phyloP scores from a whole-genome alignment of 129 eudicot genomes.

The Chrysanthemum makinoi region DNA sequence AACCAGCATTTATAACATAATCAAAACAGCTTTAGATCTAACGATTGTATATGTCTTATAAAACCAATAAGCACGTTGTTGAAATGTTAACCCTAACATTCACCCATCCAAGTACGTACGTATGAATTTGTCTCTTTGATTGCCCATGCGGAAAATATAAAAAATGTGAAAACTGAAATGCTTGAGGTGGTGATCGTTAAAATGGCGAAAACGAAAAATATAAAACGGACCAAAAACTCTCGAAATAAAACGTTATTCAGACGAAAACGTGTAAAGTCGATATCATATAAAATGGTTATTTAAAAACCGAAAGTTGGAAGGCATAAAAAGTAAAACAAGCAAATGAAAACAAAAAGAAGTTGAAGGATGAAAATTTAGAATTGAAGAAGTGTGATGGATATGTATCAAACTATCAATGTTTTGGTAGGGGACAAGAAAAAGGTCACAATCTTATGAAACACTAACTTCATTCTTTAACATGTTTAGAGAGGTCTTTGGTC shows the following conservation, averaged over 20 bases:
- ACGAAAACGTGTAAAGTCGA: no score
- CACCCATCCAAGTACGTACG: no score
- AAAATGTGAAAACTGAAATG: no score
- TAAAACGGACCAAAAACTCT: no score
- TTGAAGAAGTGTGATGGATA: slow-evolving; percentile 6
- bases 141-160: no score
- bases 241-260: no score
- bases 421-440: slow-evolving; percentile 24
- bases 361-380: slow-evolving; percentile 8
- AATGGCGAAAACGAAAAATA: no score
- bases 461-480: slow-evolving; percentile 26
- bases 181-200: no score
- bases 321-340: neutral
- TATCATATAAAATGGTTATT: neutral
- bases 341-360: neutral
- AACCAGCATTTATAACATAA: no score
- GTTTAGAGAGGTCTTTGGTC: slow-evolving; percentile 29
- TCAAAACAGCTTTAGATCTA: no score
- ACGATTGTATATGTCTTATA: no score
- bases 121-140: neutral
- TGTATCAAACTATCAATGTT: neutral
- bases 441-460: slow-evolving; percentile 31
- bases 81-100: neutral
- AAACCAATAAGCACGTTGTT: neutral
- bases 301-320: neutral